Conservation (phyloP, 2,329 filamentous ascomycete genomes). For the Phoma sp. region DNA sequence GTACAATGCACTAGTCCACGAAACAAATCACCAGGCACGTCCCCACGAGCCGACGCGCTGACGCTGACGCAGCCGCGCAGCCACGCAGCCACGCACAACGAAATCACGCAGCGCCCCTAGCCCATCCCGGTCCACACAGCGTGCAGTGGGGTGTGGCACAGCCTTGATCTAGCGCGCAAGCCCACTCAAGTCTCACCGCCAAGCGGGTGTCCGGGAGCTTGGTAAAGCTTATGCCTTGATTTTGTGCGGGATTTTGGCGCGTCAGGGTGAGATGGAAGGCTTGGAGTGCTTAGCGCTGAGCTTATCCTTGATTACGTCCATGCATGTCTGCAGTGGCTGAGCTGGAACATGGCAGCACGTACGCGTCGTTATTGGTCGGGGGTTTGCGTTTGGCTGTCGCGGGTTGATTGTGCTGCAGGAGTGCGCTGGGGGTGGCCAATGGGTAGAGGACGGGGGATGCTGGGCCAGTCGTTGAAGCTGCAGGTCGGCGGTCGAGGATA, state of each 20-base stretch:
- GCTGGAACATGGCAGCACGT: too few relatives aligned
- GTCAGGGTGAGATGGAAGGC: constrained; percentile 27
- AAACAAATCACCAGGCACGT: background rate
- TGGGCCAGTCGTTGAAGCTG: background rate
- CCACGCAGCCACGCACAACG: constrained; percentile 22
- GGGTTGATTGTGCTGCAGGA: constrained; percentile 5
- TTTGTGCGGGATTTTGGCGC: constrained; percentile 33
- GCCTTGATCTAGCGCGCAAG: background rate
- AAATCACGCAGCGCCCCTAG: constrained; percentile 11
- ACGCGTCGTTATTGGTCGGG: too few relatives aligned
- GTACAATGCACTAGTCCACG: too few relatives aligned
- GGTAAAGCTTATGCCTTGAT: constrained; percentile 32
- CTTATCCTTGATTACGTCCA: constrained; percentile 2
- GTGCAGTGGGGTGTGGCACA: constrained; percentile 15
- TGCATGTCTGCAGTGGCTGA: constrained; percentile 5
- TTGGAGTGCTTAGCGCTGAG: constrained; percentile 30
- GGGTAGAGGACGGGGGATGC: background rate
- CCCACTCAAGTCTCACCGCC: constrained; percentile 26
- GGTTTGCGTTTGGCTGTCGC: background rate
- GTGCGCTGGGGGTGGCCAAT: background rate
- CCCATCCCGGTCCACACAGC: background rate
- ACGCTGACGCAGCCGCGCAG: background rate
- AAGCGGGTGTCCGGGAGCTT: constrained; percentile 32
- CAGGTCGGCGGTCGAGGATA: constrained; percentile 14
- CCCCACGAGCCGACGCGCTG: background rate